These are phyloP conservation scores for Gossypium arboreum DNA, from an alignment of 345 rosid genomes.

Conservation along the genomic window DNA sequence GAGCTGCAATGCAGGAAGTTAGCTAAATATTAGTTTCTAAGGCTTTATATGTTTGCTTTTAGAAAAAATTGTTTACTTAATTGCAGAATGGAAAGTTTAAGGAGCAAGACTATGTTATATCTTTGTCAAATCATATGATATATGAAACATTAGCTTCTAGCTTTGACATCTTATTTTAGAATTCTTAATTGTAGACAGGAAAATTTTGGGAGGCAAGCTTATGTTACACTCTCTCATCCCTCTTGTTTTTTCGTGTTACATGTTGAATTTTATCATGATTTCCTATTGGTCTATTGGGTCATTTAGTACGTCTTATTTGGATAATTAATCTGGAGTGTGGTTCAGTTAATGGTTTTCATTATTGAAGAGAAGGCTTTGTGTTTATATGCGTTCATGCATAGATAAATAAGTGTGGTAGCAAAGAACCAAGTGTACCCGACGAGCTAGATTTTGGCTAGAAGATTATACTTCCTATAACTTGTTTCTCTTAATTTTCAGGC, in stretches of 20 bases:
- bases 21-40: neutral
- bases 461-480: neutral
- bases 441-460: neutral
- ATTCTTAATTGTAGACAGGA: neutral
- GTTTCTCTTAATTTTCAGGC: constrained; percentile 43
- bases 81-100: neutral
- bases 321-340: constrained; percentile 1
- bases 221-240: neutral
- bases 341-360: neutral
- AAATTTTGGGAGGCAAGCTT: neutral
- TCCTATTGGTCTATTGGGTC: neutral
- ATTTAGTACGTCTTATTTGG: neutral
- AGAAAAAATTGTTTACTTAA: neutral
- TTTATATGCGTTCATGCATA: neutral
- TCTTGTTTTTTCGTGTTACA: neutral
- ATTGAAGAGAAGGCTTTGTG: neutral
- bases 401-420: neutral
- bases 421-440: neutral
- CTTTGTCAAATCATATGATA: neutral
- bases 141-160: neutral
- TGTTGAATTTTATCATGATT: neutral
- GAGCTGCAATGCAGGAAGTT: neutral
- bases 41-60: neutral
- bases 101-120: neutral
- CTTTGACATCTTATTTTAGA: neutral